Conservation (phyloP, 179 eudicot genomes). For the Drosera spatulata region DNA sequence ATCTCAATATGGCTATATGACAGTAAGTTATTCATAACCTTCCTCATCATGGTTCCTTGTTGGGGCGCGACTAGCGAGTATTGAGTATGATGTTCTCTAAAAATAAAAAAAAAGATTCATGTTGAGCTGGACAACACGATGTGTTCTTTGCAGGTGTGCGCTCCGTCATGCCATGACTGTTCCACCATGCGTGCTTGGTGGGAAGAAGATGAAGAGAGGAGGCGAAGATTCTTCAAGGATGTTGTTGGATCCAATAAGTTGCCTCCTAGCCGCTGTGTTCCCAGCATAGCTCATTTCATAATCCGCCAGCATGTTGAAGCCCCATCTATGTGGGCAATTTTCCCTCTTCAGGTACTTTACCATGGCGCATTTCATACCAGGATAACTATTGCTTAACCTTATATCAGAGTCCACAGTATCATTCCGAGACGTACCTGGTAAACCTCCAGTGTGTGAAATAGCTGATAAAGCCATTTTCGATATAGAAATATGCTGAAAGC, state of each 20-base stretch:
- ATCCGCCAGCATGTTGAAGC: conserved; percentile 90
- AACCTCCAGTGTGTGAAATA: too few relatives aligned
- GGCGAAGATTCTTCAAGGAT: conserved; percentile 51
- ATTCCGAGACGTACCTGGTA: too few relatives aligned
- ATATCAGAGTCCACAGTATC: too few relatives aligned
- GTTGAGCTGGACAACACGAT: too few relatives aligned
- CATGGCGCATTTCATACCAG: neutral
- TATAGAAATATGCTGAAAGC: too few relatives aligned
- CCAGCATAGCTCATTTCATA: conserved; percentile 66
- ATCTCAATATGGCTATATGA: conserved; percentile 85
- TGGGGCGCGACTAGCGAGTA: neutral
- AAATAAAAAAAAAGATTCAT: too few relatives aligned
- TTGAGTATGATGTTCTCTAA: too few relatives aligned
- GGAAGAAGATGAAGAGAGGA: conserved; percentile 98
- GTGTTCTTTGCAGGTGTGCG: conserved; percentile 60
- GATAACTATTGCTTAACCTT: too few relatives aligned
- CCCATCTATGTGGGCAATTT: conserved; percentile 99
- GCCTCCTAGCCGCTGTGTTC: conserved; percentile 75
- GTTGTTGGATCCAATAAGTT: conserved; percentile 58
- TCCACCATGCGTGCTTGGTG: conserved; percentile 99
- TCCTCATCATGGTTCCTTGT: neutral
- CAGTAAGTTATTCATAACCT: conserved; percentile 35
- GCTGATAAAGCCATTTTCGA: too few relatives aligned
- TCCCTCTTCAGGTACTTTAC: conserved; percentile 83
- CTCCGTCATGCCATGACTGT: conserved; percentile 98